These are phyloP conservation scores for Aspergillus hortae DNA, from an alignment of 2,329 filamentous ascomycete species.

Conservation along the genomic window DNA sequence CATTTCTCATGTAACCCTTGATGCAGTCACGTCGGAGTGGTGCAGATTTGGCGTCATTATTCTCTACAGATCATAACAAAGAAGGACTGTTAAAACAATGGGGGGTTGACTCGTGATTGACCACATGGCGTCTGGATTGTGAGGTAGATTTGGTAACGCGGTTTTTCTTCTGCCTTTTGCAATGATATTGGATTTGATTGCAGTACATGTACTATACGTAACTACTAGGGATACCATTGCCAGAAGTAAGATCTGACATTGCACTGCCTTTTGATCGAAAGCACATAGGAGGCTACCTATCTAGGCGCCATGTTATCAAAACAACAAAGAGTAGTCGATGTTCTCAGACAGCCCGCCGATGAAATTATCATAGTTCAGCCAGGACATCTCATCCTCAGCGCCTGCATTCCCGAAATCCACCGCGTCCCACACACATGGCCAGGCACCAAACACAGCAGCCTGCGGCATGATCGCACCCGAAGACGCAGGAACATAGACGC, in stretches of 20 bases:
- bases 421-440: constrained; percentile 24
- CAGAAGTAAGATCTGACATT: too few relatives aligned
- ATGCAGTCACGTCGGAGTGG: not conserved
- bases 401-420: constrained; percentile 17
- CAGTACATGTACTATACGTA: constrained; percentile 9
- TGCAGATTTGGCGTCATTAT: constrained; percentile 1
- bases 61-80: constrained; percentile 1
- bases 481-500: not conserved
- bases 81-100: constrained; percentile 1
- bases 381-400: constrained; percentile 16
- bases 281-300: not conserved
- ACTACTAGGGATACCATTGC: not conserved
- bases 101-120: constrained; percentile 1
- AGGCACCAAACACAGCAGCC: constrained; percentile 7
- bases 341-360: constrained; percentile 24
- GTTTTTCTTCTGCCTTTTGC: constrained; percentile 1
- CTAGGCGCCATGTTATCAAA: not conserved
- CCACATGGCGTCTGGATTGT: constrained; percentile 16
- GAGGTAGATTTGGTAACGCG: constrained; percentile 1
- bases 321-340: constrained; percentile 19
- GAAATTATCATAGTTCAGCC: constrained; percentile 27
- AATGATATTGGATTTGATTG: not conserved
- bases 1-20: not conserved
- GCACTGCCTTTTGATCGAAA: too few relatives aligned
- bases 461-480: constrained; percentile 1